Base-by-base conservation (phyloP, 176 grass and related monocot species). In the Aegilops bicornis region DNA sequence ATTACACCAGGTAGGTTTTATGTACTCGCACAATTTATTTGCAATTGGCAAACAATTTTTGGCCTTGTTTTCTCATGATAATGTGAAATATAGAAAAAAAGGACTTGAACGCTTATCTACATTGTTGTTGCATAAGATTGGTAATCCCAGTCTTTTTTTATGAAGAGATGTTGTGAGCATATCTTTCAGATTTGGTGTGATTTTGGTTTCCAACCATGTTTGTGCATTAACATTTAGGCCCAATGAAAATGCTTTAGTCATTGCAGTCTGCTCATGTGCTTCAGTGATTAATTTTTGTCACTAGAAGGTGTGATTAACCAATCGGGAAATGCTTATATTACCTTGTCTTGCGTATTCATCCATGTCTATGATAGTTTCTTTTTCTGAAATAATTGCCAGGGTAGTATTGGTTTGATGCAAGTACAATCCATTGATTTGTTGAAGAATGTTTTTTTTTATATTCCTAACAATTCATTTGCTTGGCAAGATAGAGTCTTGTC, bases 401-500 rank as follows among this genome's bases (percentile, higher is more conserved):
- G 64, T 69, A 82, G 11, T 94, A 68, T 94, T 87, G 30, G 81
- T 87, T 97, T 91, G 60, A 92, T 76, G 88, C 83, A 90, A 89
- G 90, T 87, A 81, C 80, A 94, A 73, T 75, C 79, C 89, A 59
- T 92, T 88, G 71, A 84, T 92, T 83, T 91, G 68, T 85, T 79
- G 24, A 85, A 87, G 64, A 87, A 64, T 82, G 16, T 29, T 84
- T 58, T 88, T 88, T 79, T 91, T 37, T 37, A 74, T 62, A 89
- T 82, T 85, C 84, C 88, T 95, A 91, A 89, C 88, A 76, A 82
- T 90, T 95, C 77, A 83, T 92, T 92, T 92, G 65, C 62, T 92
- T 92, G 90, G 82, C 78, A 90, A 91, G 88, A 79, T 89, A 90
- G 80, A 88, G 88, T 95, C 88, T 95, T 90, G 83, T 92, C 86